Percentiles rank a stretch among this genome's conserved stretches.
Conservation (phyloP, 805 yeast genomes). For the Zygoascus bituminiphila region DNA sequence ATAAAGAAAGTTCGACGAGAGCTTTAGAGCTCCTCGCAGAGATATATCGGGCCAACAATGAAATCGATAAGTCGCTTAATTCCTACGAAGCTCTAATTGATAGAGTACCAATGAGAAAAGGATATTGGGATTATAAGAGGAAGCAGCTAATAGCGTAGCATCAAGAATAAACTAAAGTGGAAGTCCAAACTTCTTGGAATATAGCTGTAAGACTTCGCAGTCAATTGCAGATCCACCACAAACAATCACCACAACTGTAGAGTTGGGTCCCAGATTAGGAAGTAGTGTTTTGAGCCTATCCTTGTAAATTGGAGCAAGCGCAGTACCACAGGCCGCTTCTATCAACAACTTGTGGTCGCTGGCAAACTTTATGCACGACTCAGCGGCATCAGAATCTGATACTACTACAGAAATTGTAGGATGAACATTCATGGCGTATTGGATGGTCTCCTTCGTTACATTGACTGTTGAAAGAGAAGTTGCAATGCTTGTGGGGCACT, state of each 20-base stretch:
- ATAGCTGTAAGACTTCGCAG: slow-evolving; percentile 19
- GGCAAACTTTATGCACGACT: slow-evolving; percentile 43
- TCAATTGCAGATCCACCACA: slow-evolving; percentile 45
- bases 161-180: slow-evolving; percentile 12
- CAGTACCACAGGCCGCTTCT: slow-evolving; percentile 72
- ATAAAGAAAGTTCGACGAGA: slow-evolving; percentile 37
- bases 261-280: slow-evolving; percentile 30
- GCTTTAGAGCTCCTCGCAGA: slow-evolving; percentile 59
- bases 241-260: slow-evolving; percentile 45
- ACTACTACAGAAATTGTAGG: slow-evolving; percentile 37
- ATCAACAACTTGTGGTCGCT: slow-evolving; percentile 43
- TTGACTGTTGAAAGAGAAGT: slow-evolving; percentile 55
- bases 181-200: slow-evolving; percentile 18
- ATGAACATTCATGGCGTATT: slow-evolving; percentile 34
- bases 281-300: slow-evolving; percentile 15
- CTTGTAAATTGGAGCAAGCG: slow-evolving; percentile 39
- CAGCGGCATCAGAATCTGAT: slow-evolving; percentile 49
- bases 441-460: slow-evolving; percentile 44
- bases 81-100: slow-evolving; percentile 46
- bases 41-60: slow-evolving; percentile 33
- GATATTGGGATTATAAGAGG: slow-evolving; percentile 47
- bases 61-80: slow-evolving; percentile 31
- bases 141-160: background rate
- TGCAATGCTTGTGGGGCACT: slow-evolving; percentile 45
- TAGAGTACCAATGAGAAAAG: slow-evolving; percentile 54